Evolutionary conservation across 106 monocot genomes (phyloP).

Genomic region (Chionographis japonica): DNA sequence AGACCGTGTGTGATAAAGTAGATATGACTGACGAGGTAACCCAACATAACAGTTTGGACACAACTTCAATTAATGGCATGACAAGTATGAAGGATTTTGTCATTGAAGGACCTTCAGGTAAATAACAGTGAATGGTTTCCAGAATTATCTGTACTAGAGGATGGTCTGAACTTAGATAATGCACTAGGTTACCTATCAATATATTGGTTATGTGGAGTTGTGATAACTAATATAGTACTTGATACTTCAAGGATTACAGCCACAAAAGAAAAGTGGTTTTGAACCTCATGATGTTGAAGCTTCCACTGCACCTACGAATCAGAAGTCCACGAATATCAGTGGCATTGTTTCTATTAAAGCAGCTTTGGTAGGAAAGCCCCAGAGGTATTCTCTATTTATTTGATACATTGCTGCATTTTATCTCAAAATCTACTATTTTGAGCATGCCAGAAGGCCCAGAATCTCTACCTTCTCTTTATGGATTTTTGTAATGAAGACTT

Average conservation of each 20-base stretch:
- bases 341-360: conserved; percentile 19
- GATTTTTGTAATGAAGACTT: too few species aligned
- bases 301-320: conserved; percentile 9
- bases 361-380: conserved; percentile 53
- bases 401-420: background rate
- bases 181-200: background rate
- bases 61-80: background rate
- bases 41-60: conserved; percentile 4
- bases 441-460: background rate
- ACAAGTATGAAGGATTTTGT: background rate
- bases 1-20: background rate
- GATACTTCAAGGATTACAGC: conserved; percentile 41
- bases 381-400: conserved; percentile 31
- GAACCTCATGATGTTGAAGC: conserved; percentile 12
- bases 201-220: background rate
- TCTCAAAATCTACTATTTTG: background rate
- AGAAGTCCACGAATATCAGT: background rate
- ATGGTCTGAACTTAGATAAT: conserved; percentile 22
- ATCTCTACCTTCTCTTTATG: background rate
- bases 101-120: conserved; percentile 12
- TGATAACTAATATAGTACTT: conserved; percentile 19
- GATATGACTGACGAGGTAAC: background rate
- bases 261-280: conserved; percentile 14
- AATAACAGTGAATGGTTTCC: background rate
- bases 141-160: conserved; percentile 10